Evolutionary conservation across 441 rosid species (phyloP), one percentile per base, ranked within the genome.

Genomic region (Arabidopsis lyrata): DNA sequence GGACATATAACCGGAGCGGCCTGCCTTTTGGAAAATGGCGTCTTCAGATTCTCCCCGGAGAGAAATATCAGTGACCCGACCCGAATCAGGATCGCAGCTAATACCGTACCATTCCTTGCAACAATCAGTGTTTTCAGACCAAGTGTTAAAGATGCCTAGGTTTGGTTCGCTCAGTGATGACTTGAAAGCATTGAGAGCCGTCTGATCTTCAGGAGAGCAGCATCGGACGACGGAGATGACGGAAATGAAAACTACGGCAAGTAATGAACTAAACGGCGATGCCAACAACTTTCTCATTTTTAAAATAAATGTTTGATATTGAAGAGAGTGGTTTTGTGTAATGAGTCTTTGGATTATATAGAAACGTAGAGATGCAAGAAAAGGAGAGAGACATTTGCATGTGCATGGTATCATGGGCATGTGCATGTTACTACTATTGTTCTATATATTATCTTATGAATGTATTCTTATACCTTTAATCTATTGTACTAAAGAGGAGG

Each of bases 21-120:
- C 90, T 10, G 93, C 81, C 41, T 86, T 88, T 6, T 74, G 78
- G 50, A 92, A 87, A 58, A 92, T 83, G 3, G 90, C 96, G 61
- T 95, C 99, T 78, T 92, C 95, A 0, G 98, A 91, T 75, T 94
- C 97, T 1, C 99, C 99, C 0, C 99, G 97, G 47, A 95, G 93
- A 69, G 83, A 86, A 38, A 95, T 73, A 73, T 89, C 97, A 6
- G 91, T 77, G 78, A 94, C 97, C 34, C 90, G 90, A 52, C 66
- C 77, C 42, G 85, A 41, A 45, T 88, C 80, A 13, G 96, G 95
- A 83, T 91, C 81, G 68, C 98, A 94, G 86, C 90, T 87, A 73
- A 94, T 68, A 65, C 95, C 97, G 75, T 88, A 86, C 97, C 97
- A 94, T 42, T 27, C 31, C 57, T 77, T 53, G 81, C 98, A 89